These are phyloP conservation scores for Microcos paniculata DNA, from an alignment of 345 rosid species.

Conservation along the genomic window DNA sequence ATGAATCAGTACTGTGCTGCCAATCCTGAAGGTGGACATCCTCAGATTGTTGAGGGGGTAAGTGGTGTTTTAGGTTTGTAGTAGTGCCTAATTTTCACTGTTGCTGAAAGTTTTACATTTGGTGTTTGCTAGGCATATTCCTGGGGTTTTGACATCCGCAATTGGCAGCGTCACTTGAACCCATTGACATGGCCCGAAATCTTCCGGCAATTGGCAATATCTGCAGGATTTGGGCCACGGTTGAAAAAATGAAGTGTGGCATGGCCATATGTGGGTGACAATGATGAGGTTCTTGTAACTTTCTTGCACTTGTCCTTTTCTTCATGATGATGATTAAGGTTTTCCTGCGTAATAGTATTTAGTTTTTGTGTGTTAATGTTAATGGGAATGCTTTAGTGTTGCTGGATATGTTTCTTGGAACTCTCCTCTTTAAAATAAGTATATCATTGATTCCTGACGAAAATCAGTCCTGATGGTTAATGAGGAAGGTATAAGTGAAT, in stretches of 20 bases:
- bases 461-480: neutral
- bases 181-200: constrained; percentile 96
- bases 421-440: neutral
- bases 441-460: neutral
- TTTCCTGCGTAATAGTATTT: neutral
- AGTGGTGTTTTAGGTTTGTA: constrained; percentile 11
- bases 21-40: constrained; percentile 99
- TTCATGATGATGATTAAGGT: neutral
- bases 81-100: constrained; percentile 14
- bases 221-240: constrained; percentile 90
- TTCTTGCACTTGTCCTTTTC: neutral
- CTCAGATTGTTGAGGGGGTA: constrained; percentile 97
- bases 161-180: constrained; percentile 89
- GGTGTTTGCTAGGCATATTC: constrained; percentile 69
- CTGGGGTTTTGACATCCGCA: constrained; percentile 96
- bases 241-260: constrained; percentile 57
- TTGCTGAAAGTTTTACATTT: constrained; percentile 17
- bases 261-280: constrained; percentile 45
- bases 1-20: constrained; percentile 69
- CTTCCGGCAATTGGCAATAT: constrained; percentile 82
- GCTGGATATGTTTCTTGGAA: neutral
- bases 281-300: constrained; percentile 58
- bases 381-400: neutral
- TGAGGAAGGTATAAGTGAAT: neutral
- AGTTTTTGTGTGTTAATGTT: neutral